These are phyloP conservation scores for Serendipita sp. DNA, from an alignment of 768 basidiomycete species.

Conservation along the genomic window DNA sequence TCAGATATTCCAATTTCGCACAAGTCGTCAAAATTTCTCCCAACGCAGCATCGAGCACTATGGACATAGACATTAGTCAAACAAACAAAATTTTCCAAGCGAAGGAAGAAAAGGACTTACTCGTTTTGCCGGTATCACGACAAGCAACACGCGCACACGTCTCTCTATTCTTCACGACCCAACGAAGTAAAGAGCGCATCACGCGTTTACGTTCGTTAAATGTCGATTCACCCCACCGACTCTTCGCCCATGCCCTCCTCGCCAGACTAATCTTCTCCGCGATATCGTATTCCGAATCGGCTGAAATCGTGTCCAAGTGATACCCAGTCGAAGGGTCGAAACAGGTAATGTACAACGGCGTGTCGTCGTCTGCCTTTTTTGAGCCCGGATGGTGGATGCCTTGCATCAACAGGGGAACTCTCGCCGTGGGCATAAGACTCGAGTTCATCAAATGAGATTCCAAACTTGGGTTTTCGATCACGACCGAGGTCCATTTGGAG, in stretches of 20 bases:
- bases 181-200: conserved; percentile 71
- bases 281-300: conserved; percentile 61
- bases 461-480: conserved; percentile 42
- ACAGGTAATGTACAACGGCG: conserved; percentile 53
- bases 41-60: conserved; percentile 78
- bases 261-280: conserved; percentile 51
- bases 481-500: conserved; percentile 37
- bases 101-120: conserved; percentile 28
- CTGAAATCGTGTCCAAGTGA: conserved; percentile 60
- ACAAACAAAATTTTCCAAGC: conserved; percentile 6
- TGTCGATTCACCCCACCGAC: conserved; percentile 60
- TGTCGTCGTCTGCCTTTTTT: neutral
- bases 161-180: conserved; percentile 86
- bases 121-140: conserved; percentile 89
- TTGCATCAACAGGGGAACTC: neutral
- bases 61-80: conserved; percentile 16
- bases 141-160: conserved; percentile 73
- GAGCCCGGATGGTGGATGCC: neutral
- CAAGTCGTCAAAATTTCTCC: conserved; percentile 93
- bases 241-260: conserved; percentile 48
- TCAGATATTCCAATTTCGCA: conserved; percentile 84
- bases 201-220: conserved; percentile 72
- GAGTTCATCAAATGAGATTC: conserved; percentile 44
- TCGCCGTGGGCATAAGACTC: conserved; percentile 33
- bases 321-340: conserved; percentile 82